These are phyloP conservation scores for Vaccinium myrtillus DNA, from an alignment of 148 eudicot genomes.

Conservation along the genomic window DNA sequence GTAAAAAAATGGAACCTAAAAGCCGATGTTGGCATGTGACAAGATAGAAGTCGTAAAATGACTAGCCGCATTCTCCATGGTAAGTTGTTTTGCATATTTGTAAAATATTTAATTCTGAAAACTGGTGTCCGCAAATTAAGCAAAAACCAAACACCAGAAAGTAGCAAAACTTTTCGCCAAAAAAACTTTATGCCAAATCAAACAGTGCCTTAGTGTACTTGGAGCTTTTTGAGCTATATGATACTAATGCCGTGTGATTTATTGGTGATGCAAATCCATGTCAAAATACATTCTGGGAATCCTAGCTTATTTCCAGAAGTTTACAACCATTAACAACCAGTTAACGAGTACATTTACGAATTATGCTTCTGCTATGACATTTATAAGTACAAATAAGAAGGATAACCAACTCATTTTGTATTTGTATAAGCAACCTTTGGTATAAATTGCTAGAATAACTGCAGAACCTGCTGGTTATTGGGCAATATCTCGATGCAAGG, in stretches of 20 bases:
- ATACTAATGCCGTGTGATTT: too few relatives aligned
- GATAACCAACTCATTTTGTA: neutral
- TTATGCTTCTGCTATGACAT: neutral
- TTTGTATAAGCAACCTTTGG: neutral
- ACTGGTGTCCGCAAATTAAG: neutral
- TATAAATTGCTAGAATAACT: conserved; percentile 1
- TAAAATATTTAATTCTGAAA: too few relatives aligned
- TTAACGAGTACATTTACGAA: neutral
- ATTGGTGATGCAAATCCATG: neutral
- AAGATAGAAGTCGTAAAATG: neutral
- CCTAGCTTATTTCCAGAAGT: neutral
- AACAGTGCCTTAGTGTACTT: neutral
- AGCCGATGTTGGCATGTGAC: neutral
- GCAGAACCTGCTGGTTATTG: neutral
- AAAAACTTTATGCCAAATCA: neutral
- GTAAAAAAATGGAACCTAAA: neutral
- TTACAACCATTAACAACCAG: neutral
- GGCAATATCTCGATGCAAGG: neutral
- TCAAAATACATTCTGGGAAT: neutral
- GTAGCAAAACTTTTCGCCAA: neutral
- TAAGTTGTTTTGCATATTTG: neutral
- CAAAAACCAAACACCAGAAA: neutral
- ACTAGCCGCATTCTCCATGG: neutral
- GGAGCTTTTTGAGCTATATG: neutral
- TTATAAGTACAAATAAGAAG: neutral